Conservation (phyloP, 2,329 filamentous ascomycete species). For the Magnaporthiopsis poae region DNA sequence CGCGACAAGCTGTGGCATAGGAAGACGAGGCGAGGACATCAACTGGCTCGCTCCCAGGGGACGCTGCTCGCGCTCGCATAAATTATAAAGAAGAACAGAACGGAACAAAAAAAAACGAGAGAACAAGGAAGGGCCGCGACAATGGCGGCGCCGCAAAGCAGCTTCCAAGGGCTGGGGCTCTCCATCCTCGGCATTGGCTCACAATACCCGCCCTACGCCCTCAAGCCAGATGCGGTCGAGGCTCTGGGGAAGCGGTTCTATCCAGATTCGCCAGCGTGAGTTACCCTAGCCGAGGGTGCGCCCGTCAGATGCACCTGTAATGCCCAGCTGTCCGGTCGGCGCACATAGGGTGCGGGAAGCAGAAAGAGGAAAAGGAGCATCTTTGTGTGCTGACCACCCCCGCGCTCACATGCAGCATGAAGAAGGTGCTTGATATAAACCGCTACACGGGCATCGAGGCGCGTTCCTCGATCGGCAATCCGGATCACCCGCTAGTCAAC, state of each 20-base stretch:
- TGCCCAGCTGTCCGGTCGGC: too few relatives aligned
- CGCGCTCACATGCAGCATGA: conserved; percentile 37
- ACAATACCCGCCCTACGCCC: conserved; percentile 49
- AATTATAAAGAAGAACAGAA: background rate
- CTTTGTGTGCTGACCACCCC: background rate
- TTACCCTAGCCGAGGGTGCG: conserved; percentile 10
- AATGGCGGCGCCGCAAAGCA: conserved; percentile 24
- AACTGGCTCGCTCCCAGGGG: background rate
- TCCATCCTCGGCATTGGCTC: conserved; percentile 50
- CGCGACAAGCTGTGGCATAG: too few relatives aligned
- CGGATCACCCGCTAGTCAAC: conserved; percentile 53
- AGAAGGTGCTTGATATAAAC: conserved; percentile 54
- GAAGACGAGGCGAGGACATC: background rate
- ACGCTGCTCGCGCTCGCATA: background rate
- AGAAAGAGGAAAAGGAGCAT: background rate
- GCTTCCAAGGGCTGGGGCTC: conserved; percentile 44
- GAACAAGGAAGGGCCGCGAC: background rate
- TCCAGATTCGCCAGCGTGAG: conserved; percentile 49
- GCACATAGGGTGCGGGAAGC: too few relatives aligned
- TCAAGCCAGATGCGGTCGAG: conserved; percentile 41
- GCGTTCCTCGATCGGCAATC: conserved; percentile 51
- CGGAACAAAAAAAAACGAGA: background rate
- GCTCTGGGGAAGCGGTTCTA: conserved; percentile 47
- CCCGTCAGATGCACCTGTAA: background rate
- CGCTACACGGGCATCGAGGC: conserved; percentile 54